Percentiles rank a stretch among this genome's conserved stretches.
phyloP scores from a whole-genome alignment of 2,329 filamentous ascomycete species.

The Cercospora berteroae region DNA sequence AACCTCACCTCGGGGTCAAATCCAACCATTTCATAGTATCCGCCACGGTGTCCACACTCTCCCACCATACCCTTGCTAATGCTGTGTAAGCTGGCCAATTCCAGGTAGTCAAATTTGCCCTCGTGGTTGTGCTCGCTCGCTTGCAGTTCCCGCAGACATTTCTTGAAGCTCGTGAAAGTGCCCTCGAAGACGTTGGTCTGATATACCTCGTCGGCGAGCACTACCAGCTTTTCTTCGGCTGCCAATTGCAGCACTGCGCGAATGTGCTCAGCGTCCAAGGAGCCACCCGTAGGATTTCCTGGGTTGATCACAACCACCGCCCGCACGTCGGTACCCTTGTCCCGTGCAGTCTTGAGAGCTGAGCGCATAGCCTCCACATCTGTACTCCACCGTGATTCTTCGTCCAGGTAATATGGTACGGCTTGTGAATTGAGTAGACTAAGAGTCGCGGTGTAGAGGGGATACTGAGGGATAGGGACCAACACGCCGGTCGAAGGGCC shows the following conservation, averaged over 20 bases:
- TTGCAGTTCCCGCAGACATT: slow-evolving; percentile 77
- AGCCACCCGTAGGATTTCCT: slow-evolving; percentile 93
- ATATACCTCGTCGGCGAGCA: slow-evolving; percentile 97
- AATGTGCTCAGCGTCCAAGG: slow-evolving; percentile 74
- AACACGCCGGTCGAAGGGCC: slow-evolving; percentile 76
- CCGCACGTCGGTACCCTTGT: slow-evolving; percentile 79
- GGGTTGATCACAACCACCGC: slow-evolving; percentile 98
- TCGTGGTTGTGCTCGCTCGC: slow-evolving; percentile 59
- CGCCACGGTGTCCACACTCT: slow-evolving; percentile 95
- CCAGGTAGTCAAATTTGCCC: slow-evolving; percentile 77
- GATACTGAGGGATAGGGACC: slow-evolving; percentile 95
- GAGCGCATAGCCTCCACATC: slow-evolving; percentile 74
- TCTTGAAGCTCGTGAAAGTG: slow-evolving; percentile 94
- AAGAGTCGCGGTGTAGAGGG: slow-evolving; percentile 92
- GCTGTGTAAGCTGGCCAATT: slow-evolving; percentile 89
- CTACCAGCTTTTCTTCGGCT: slow-evolving; percentile 76
- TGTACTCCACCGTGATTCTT: slow-evolving; percentile 82
- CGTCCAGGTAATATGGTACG: slow-evolving; percentile 92
- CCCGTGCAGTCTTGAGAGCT: slow-evolving; percentile 70
- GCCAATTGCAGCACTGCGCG: slow-evolving; percentile 84
- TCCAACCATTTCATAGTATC: slow-evolving; percentile 93
- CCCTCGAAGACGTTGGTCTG: slow-evolving; percentile 97
- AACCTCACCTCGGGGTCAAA: slow-evolving; percentile 59
- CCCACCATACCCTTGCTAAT: slow-evolving; percentile 98
- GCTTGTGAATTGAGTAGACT: slow-evolving; percentile 78